A percentile compares a stretch with the other conserved stretches of the same genome.
Evolutionary conservation across 805 yeast species (phyloP).

Genomic region (Yamadazyma nakazawae): DNA sequence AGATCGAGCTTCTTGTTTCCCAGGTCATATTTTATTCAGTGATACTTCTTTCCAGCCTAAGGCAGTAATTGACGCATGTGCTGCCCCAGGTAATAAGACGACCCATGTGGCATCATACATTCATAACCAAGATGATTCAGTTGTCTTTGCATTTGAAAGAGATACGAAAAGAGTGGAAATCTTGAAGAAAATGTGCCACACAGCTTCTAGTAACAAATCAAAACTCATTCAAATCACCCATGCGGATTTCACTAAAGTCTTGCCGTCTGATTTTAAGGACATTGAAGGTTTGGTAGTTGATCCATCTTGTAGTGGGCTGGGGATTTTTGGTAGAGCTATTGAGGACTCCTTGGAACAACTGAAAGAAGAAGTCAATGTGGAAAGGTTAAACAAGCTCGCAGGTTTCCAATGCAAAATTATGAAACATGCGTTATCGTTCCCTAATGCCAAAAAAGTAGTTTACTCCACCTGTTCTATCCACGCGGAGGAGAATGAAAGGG

Average conservation of each 20-base stretch:
- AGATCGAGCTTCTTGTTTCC: conserved; percentile 96
- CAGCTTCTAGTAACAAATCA: conserved; percentile 47
- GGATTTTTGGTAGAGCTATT: conserved; percentile 86
- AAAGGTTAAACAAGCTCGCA: conserved; percentile 68
- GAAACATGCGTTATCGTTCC: conserved; percentile 83
- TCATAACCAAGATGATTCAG: conserved; percentile 16
- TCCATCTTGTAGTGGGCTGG: conserved; percentile 97
- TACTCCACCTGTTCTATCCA: conserved; percentile 96
- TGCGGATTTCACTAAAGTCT: conserved; percentile 63
- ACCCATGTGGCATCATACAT: conserved; percentile 81
- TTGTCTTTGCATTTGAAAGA: conserved; percentile 83
- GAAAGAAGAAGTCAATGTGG: conserved; percentile 50
- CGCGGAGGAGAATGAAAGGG: conserved; percentile 90
- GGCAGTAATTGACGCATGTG: conserved; percentile 83
- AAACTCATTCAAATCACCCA: conserved; percentile 47
- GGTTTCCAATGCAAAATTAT: conserved; percentile 87
- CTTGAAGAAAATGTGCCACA: conserved; percentile 70
- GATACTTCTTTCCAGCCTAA: conserved; percentile 52
- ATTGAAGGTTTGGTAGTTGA: conserved; percentile 86
- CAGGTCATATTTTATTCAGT: conserved; percentile 70
- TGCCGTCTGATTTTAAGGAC: conserved; percentile 55
- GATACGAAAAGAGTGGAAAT: conserved; percentile 70
- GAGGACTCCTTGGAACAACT: conserved; percentile 44
- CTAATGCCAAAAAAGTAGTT: conserved; percentile 71
- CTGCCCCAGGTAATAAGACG: conserved; percentile 98